Percentiles rank a stretch among this genome's conserved stretches.
Conservation (phyloP, 2,329 filamentous ascomycete genomes). For the Aspergillus transmontanensis region DNA sequence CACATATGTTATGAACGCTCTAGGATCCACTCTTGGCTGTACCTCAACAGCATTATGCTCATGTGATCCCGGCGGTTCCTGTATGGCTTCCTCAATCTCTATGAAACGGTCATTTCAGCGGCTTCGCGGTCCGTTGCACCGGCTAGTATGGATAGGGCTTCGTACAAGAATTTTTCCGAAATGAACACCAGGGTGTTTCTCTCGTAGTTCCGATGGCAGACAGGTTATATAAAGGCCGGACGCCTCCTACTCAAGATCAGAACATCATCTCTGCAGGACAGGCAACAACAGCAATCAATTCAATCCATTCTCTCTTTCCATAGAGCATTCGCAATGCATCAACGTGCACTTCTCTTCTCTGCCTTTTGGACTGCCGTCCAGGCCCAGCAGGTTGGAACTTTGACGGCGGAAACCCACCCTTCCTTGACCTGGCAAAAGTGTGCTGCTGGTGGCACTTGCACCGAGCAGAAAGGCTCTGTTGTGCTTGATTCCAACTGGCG, state of each 20-base stretch:
- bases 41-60: neutral
- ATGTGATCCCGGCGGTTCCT: neutral
- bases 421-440: constrained; percentile 57
- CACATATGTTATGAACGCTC: neutral
- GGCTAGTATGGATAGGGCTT: constrained; percentile 3
- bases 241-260: constrained; percentile 1
- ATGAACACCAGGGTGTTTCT: constrained; percentile 1
- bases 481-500: constrained; percentile 62
- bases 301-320: constrained; percentile 11
- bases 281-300: constrained; percentile 18
- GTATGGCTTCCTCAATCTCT: constrained; percentile 6
- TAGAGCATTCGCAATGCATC: constrained; percentile 27
- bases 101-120: constrained; percentile 21
- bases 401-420: constrained; percentile 48
- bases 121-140: constrained; percentile 19
- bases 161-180: constrained; percentile 10
- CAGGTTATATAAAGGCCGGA: constrained; percentile 25
- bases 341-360: constrained; percentile 33
- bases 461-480: constrained; percentile 54
- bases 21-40: constrained; percentile 5
- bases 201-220: neutral
- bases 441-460: constrained; percentile 55
- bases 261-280: constrained; percentile 32
- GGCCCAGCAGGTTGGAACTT: constrained; percentile 38
- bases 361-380: constrained; percentile 26